Evolutionary conservation across 345 rosid genomes (phyloP).

Genomic region (Brassica napus): DNA sequence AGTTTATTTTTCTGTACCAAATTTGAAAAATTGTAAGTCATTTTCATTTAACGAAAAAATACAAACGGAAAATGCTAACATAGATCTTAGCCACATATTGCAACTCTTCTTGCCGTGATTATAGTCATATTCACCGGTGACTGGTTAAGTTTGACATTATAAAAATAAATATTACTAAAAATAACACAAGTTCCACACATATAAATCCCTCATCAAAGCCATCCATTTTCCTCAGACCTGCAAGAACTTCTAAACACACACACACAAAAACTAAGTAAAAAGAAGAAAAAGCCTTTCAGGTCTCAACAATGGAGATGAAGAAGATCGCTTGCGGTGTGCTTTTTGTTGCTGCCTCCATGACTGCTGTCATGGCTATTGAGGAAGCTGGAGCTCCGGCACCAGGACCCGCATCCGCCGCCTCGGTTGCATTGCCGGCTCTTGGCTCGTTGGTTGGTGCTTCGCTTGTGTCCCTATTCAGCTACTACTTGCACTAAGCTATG

Average conservation of each 20-base stretch:
- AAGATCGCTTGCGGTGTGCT: slow-evolving; percentile 55
- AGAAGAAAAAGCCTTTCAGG: slow-evolving; percentile 38
- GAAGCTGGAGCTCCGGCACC: slow-evolving; percentile 48
- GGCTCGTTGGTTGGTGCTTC: slow-evolving; percentile 55
- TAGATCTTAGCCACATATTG: slow-evolving; percentile 23
- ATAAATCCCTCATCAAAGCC: slow-evolving; percentile 19
- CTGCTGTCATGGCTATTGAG: slow-evolving; percentile 48
- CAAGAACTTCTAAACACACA: slow-evolving; percentile 29
- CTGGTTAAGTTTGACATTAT: slow-evolving; percentile 17
- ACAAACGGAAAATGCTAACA: slow-evolving; percentile 20
- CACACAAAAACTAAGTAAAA: slow-evolving; percentile 15
- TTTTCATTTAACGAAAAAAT: slow-evolving; percentile 15
- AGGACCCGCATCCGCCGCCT: slow-evolving; percentile 35
- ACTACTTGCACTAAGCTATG: slow-evolving; percentile 42
- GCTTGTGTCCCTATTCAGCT: slow-evolving; percentile 38
- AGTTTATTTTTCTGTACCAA: background rate
- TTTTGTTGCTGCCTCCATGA: slow-evolving; percentile 57
- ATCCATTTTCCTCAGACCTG: slow-evolving; percentile 40
- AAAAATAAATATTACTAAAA: slow-evolving; percentile 13
- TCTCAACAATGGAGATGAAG: slow-evolving; percentile 63
- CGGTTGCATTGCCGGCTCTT: slow-evolving; percentile 45
- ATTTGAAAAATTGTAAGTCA: background rate
- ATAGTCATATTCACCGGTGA: slow-evolving; percentile 10
- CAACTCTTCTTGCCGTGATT: slow-evolving; percentile 22
- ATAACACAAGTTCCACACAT: slow-evolving; percentile 13